Evolutionary conservation across 768 basidiomycete species (phyloP), one percentile per base, ranked within the genome.

Genomic region (Tremella mesenterica): DNA sequence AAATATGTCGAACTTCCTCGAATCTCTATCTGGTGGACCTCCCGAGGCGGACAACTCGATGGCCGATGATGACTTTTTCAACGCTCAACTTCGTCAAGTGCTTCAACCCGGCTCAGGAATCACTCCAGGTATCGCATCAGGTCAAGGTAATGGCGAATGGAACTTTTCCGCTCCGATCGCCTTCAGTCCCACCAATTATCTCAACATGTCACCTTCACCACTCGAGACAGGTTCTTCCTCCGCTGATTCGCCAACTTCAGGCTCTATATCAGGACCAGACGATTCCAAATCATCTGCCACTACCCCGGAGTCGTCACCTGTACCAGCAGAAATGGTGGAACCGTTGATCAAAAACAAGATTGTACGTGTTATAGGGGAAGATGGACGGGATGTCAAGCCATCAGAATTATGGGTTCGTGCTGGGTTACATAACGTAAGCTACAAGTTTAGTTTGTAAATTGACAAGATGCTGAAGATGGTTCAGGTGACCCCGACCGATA

Each of bases 121-220:
- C 13, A 56, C 60, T 4, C 54, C 58, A 4, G 54, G 52, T 14
- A 48, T 49, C 23, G n/a, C n/a, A n/a, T n/a, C n/a, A n/a, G n/a
- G n/a, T n/a, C n/a, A n/a, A n/a, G n/a, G n/a, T n/a, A n/a, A n/a
- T n/a, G n/a, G n/a, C n/a, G 28, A 53, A 21, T 64, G 59, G 56
- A 56, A 51, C 46, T 44, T 60, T 2, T 46, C 38, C 1, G 41
- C 50, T 7, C 4, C 16, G 14, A 29, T 29, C 18, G 29, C 29
- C 0, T 71, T 72, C 50, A 66, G 64, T 26, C 69, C 71, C 12
- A 62, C 56, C 28, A 67, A 67, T 20, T 70, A 69, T 54, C 62
- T 72, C 47, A 69, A 68, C 57, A 65, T 65, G 50, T 67, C 64
- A 7, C 71, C 71, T 1, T 70, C 69, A 23, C 60, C 70, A 1